Evolutionary conservation across 495 filamentous ascomycete species (phyloP).

Genomic region (Xylaria sp.): DNA sequence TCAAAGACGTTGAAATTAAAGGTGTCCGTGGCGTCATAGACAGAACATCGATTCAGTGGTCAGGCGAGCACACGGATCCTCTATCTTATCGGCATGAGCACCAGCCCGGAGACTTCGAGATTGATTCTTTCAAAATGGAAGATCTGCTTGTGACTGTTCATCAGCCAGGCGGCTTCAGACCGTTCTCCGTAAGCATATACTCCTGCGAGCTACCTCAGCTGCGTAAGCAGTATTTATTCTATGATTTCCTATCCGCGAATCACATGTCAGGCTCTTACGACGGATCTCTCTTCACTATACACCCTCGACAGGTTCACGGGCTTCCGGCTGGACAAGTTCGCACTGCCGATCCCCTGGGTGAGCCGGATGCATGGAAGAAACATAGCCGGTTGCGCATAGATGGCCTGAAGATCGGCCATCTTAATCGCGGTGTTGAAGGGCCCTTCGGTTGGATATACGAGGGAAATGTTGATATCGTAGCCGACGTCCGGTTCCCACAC

Average conservation of each 20-base stretch:
- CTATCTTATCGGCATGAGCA: conserved; percentile 86
- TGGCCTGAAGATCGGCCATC: conserved; percentile 91
- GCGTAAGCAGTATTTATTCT: conserved; percentile 95
- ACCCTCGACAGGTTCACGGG: conserved; percentile 88
- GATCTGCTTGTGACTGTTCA: conserved; percentile 92
- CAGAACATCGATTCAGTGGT: conserved; percentile 78
- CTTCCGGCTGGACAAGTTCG: conserved; percentile 51
- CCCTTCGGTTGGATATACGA: conserved; percentile 98
- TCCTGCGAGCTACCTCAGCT: conserved; percentile 92
- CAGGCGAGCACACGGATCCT: conserved; percentile 77
- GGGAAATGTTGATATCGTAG: conserved; percentile 94
- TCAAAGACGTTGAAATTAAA: conserved; percentile 91
- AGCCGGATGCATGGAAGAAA: conserved; percentile 83
- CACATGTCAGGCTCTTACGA: conserved; percentile 96
- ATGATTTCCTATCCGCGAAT: conserved; percentile 94
- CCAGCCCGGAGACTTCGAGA: conserved; percentile 91
- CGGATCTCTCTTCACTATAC: conserved; percentile 95
- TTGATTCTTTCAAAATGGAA: conserved; percentile 94
- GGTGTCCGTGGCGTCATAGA: conserved; percentile 97
- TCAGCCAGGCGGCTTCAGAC: conserved; percentile 87
- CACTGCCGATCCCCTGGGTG: conserved; percentile 55
- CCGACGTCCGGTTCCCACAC: conserved; percentile 89
- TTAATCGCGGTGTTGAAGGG: conserved; percentile 91
- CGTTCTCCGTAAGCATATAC: conserved; percentile 93
- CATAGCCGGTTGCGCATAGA: conserved; percentile 90